Evolutionary conservation across 169 alveolate genomes (phyloP).

Genomic region (Perkinsus chesapeaki): DNA sequence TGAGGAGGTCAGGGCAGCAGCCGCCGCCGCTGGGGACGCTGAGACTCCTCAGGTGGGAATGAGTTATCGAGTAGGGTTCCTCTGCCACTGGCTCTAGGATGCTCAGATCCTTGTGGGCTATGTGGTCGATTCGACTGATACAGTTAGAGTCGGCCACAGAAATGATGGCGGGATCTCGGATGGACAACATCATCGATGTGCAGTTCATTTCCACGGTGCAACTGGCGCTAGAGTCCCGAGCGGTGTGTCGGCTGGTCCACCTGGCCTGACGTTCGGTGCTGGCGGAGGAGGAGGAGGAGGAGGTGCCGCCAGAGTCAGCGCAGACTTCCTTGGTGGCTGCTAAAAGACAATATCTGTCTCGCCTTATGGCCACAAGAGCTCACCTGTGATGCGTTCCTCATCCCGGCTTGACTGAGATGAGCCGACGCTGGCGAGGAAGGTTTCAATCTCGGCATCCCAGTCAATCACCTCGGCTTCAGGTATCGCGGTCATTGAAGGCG

Average conservation of each 20-base stretch:
- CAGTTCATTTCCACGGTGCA: not conserved
- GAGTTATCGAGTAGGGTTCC: not conserved
- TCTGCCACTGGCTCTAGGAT: not conserved
- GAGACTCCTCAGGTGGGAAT: too few species aligned
- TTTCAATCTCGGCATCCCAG: not conserved
- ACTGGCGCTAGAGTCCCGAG: not conserved
- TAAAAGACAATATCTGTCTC: not conserved
- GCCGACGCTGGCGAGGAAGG: conserved; percentile 1
- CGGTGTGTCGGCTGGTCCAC: not conserved
- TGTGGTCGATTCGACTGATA: not conserved
- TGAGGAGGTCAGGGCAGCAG: not conserved
- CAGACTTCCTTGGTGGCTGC: not conserved
- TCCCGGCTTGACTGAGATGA: not conserved
- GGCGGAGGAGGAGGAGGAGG: not conserved
- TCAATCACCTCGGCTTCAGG: not conserved
- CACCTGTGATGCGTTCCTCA: not conserved
- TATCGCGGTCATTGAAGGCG: not conserved
- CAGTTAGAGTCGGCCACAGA: not conserved
- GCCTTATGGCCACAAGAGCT: not conserved
- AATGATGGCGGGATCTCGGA: not conserved
- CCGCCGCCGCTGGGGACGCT: not conserved
- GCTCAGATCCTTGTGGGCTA: not conserved
- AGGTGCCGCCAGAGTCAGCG: not conserved
- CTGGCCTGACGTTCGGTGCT: not conserved
- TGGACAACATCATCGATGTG: not conserved